phyloP scores from a whole-genome alignment of 805 yeast genomes.

The Metschnikowia lunata region DNA sequence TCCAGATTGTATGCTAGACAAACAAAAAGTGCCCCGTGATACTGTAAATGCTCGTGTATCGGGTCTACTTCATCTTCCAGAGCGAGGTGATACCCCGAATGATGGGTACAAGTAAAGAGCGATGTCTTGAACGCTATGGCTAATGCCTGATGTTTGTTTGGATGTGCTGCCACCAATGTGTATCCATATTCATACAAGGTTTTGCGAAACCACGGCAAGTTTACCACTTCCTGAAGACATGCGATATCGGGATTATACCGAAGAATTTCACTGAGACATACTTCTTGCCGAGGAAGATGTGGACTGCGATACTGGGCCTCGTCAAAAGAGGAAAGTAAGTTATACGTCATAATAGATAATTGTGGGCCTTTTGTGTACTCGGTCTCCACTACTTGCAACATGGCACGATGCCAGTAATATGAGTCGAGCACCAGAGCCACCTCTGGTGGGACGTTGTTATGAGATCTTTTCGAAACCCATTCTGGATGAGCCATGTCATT shows the following conservation, averaged over 20 bases:
- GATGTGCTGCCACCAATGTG: background rate
- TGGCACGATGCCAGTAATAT: conserved; percentile 2
- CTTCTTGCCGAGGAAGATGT: background rate
- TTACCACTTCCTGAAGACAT: conserved; percentile 5
- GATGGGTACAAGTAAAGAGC: background rate
- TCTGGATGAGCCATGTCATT: too few relatives aligned
- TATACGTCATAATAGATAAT: conserved; percentile 7
- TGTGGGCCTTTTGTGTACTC: conserved; percentile 4
- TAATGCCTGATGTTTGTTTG: conserved; percentile 1
- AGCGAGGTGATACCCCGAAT: background rate
- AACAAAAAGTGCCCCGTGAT: conserved; percentile 1
- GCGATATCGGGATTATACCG: conserved; percentile 7
- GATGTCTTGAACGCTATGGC: conserved; percentile 2
- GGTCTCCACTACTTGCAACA: background rate
- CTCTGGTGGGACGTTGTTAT: too few relatives aligned
- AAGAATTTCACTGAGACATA: conserved; percentile 1
- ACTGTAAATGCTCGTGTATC: background rate
- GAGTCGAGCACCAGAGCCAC: too few relatives aligned
- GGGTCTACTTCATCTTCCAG: background rate
- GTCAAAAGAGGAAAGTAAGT: background rate
- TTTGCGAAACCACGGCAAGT: background rate
- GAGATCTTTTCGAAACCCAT: too few relatives aligned
- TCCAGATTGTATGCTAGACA: conserved; percentile 1
- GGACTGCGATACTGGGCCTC: background rate
- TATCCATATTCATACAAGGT: background rate